Evolutionary conservation across 2,329 filamentous ascomycete genomes (phyloP).

Genomic region (Hirsutella thompsonii): DNA sequence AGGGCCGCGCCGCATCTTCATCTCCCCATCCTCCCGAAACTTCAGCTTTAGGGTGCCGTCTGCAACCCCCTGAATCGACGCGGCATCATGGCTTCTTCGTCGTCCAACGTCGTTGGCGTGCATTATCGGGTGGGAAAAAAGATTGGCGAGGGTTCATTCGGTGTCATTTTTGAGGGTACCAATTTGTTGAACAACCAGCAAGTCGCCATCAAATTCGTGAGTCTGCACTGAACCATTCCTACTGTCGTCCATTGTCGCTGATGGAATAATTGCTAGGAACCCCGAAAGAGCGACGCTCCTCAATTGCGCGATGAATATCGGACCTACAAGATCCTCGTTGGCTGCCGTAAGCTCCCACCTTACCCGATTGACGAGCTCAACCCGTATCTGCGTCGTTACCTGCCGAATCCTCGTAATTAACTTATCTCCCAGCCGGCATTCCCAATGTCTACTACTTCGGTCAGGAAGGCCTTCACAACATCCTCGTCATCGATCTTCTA

Average conservation of each 20-base stretch:
- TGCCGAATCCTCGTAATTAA: constrained; percentile 8
- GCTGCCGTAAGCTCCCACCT: constrained; percentile 65
- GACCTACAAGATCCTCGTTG: constrained; percentile 98
- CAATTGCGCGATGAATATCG: constrained; percentile 97
- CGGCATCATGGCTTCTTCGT: constrained; percentile 65
- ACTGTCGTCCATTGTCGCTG: neutral
- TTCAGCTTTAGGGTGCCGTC: neutral
- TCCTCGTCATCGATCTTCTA: constrained; percentile 92
- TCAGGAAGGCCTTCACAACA: constrained; percentile 96
- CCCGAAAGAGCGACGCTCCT: constrained; percentile 94
- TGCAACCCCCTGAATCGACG: neutral
- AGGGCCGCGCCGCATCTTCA: neutral
- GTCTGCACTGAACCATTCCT: constrained; percentile 21
- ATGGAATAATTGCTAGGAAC: constrained; percentile 53
- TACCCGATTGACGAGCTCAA: neutral
- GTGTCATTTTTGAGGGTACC: constrained; percentile 97
- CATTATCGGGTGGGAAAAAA: constrained; percentile 99
- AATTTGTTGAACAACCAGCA: constrained; percentile 98
- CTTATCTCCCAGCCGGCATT: constrained; percentile 60
- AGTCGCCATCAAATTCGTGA: constrained; percentile 97
- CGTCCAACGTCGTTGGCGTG: constrained; percentile 94
- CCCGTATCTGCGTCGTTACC: neutral
- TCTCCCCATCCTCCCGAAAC: neutral
- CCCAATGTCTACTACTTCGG: constrained; percentile 99
- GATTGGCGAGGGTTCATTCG: constrained; percentile 96